Percentiles rank a stretch among this genome's conserved stretches.
Evolutionary conservation across 73 alveolate genomes (phyloP).

Genomic region (Paramecium primaurelia): DNA sequence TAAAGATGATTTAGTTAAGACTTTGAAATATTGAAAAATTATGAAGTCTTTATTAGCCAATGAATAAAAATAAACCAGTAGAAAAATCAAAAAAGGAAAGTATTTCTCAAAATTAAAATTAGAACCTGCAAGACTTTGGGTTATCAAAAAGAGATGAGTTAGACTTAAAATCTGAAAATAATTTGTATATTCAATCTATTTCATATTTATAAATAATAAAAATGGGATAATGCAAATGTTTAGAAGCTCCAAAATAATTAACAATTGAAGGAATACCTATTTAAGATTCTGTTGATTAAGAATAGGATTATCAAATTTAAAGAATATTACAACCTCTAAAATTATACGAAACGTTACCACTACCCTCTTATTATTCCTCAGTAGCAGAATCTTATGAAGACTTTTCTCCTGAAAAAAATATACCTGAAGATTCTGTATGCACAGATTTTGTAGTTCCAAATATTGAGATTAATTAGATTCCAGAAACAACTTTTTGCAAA

Average conservation of each 20-base stretch:
- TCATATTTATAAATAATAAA: background rate
- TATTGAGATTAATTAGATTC: background rate
- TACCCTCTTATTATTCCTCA: background rate
- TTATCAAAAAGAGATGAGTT: background rate
- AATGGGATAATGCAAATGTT: slow-evolving; percentile 16
- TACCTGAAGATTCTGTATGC: background rate
- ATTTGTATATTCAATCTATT: background rate
- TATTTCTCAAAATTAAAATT: background rate
- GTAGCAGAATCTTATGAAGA: background rate
- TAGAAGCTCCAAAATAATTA: background rate
- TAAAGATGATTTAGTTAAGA: background rate
- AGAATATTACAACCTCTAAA: background rate
- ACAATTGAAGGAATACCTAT: background rate
- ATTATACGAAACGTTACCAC: background rate
- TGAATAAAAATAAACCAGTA: background rate
- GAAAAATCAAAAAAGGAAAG: background rate
- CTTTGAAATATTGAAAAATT: background rate
- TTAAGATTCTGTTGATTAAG: background rate
- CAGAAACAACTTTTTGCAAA: background rate
- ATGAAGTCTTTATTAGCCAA: background rate
- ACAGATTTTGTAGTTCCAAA: background rate
- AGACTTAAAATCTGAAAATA: background rate
- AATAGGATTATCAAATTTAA: background rate
- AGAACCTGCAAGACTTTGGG: background rate
- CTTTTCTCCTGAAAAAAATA: background rate